Evolutionary conservation across 163 green algal genomes (phyloP), one percentile per base, ranked within the genome.

Genomic region (Chlamydomonas reinhardtii): DNA sequence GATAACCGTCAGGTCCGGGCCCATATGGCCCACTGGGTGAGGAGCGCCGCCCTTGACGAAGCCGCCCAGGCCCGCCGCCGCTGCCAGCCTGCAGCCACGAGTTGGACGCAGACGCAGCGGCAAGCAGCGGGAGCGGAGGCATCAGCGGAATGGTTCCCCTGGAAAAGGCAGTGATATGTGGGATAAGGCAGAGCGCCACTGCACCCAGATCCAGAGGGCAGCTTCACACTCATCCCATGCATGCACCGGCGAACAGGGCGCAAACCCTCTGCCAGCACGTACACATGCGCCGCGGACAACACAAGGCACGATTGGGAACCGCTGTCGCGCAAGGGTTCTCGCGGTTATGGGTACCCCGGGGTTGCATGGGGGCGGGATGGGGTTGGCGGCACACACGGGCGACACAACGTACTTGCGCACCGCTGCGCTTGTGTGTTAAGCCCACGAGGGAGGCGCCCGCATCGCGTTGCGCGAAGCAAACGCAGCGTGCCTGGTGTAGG

Each of bases 41-140:
- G 64, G 77, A 76, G 43, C 19, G n/a, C 39, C 69, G 65, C 32
- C 77, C 66, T 29, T 84, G 65, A 61, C 76, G 77, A 43, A 68
- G 20, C 66, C 37, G 66, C 66, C 34, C 65, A 8, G 37, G 64
- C 64, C 76, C 76, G 74, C 32, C 22, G 34, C n/a, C 76, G 76
- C n/a, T 29, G 65, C n/a, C 66, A 84, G 65, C 77, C 77, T 73
- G 77, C 9, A 84, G 43, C 77, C 66, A 76, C 48, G 77, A 76
- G 20, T 32, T 59, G 65, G 77, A 84, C 6, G 77, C 64, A 24
- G 61, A 84, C 64, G 76, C 64, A 84, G 76, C 76, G 22, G 64
- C 76, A 84, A 84, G 64, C 39, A 84, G 64, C 76, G 76, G 62
- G 64, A 84, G 76, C 39, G 62, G 37, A 75, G 76, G 76, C 61